Percentiles rank a stretch among this genome's conserved stretches.
These are phyloP conservation scores for Fusarium anthophilum DNA, from an alignment of 2,329 filamentous ascomycete genomes.

Conservation along the genomic window DNA sequence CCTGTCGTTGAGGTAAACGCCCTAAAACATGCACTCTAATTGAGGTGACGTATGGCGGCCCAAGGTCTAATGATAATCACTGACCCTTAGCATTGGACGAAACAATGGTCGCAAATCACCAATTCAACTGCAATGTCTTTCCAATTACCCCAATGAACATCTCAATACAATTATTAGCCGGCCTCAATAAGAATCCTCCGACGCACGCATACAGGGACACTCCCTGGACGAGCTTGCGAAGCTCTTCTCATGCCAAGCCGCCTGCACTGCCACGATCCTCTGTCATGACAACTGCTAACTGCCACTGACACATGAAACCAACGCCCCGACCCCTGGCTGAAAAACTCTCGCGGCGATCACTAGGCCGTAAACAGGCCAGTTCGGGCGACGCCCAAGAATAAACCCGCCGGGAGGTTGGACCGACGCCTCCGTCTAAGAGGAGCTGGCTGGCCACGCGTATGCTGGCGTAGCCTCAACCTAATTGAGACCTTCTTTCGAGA, in stretches of 20 bases:
- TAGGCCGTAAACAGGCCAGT: conserved; percentile 26
- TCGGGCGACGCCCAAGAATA: conserved; percentile 32
- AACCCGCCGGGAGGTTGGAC: conserved; percentile 9
- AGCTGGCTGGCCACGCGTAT: conserved; percentile 36
- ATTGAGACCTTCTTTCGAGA: neutral
- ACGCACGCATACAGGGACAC: neutral
- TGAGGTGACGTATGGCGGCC: conserved; percentile 22
- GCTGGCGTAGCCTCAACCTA: conserved; percentile 32
- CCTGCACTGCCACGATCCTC: conserved; percentile 34
- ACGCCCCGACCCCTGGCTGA: conserved; percentile 8
- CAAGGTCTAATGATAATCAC: neutral
- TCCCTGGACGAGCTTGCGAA: conserved; percentile 28
- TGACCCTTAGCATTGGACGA: neutral
- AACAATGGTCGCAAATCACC: neutral
- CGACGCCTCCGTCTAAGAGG: conserved; percentile 8
- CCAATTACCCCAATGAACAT: conserved; percentile 10
- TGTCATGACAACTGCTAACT: conserved; percentile 13
- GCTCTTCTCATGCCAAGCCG: conserved; percentile 23
- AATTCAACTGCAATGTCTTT: neutral
- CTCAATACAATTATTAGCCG: conserved; percentile 2
- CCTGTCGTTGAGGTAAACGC: neutral
- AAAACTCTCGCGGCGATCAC: conserved; percentile 30
- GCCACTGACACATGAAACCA: conserved; percentile 26
- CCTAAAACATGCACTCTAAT: conserved; percentile 10
- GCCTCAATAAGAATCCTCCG: conserved; percentile 4